Conservation (phyloP, 495 filamentous ascomycete species). For the Tuber brumale region DNA sequence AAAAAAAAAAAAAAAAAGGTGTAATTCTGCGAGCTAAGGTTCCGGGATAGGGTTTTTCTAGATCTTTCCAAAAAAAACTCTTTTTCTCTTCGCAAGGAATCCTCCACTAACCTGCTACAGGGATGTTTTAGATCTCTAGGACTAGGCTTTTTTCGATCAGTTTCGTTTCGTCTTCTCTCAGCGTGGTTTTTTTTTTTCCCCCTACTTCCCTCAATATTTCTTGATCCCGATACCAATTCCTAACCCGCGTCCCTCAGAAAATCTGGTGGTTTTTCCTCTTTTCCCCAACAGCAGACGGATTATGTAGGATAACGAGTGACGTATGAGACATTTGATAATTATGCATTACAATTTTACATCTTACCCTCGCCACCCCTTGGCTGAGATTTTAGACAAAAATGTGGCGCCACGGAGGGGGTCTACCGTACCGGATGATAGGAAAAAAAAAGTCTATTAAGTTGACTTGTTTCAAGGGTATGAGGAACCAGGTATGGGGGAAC, state of each 20-base stretch:
- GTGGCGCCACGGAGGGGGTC: not conserved
- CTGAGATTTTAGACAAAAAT: not conserved
- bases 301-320: not conserved
- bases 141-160: not conserved
- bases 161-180: not conserved
- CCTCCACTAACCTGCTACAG: not conserved
- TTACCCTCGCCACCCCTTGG: not conserved
- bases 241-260: not conserved
- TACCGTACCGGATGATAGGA: not conserved
- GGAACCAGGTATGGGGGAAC: not conserved
- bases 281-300: not conserved
- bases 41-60: not conserved
- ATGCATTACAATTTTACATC: not conserved
- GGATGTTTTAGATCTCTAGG: not conserved
- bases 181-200: not conserved
- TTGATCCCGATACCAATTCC: not conserved
- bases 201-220: not conserved
- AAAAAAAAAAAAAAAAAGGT: not conserved
- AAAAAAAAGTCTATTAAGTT: not conserved
- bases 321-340: not conserved
- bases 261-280: not conserved
- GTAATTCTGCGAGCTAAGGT: not conserved
- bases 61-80: not conserved
- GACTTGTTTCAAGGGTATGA: not conserved
- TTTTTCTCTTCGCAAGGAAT: not conserved